Evolutionary conservation across 2,329 filamentous ascomycete species (phyloP).

Genomic region (Talaromyces sp.): DNA sequence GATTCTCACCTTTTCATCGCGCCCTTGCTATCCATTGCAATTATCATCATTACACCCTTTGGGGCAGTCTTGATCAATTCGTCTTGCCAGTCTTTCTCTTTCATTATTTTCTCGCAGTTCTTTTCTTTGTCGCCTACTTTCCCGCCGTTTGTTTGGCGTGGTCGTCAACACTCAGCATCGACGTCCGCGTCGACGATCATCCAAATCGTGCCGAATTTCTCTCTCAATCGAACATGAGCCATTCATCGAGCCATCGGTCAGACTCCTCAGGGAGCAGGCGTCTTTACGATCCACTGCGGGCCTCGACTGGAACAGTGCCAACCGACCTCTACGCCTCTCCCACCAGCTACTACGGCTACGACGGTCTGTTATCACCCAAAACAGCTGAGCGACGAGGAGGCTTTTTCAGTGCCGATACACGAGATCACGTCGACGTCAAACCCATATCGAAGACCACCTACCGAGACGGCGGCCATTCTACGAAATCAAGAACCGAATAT

Average conservation of each 20-base stretch:
- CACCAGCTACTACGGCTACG: slow-evolving; percentile 22
- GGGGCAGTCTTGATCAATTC: not conserved
- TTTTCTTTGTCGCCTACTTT: not conserved
- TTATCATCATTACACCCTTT: not conserved
- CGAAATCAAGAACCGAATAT: slow-evolving; percentile 32
- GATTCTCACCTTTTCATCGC: not conserved
- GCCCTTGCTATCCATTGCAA: not conserved
- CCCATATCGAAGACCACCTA: slow-evolving; percentile 27
- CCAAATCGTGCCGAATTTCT: not conserved
- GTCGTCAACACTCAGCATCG: not conserved
- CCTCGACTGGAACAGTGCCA: slow-evolving; percentile 36
- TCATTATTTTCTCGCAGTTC: not conserved
- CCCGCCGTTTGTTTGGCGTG: not conserved
- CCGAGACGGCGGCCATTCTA: slow-evolving; percentile 23
- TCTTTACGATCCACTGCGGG: slow-evolving; percentile 31
- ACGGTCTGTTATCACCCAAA: slow-evolving; percentile 18
- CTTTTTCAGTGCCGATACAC: slow-evolving; percentile 20
- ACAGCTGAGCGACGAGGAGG: slow-evolving; percentile 19
- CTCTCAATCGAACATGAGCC: slow-evolving; percentile 21
- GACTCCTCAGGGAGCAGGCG: slow-evolving; percentile 28
- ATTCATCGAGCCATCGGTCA: slow-evolving; percentile 26
- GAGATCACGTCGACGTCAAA: slow-evolving; percentile 26
- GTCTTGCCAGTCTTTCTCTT: not conserved
- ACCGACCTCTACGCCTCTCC: slow-evolving; percentile 28
- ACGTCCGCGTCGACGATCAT: not conserved